Conservation (phyloP, 2,329 filamentous ascomycete species). For the Diaporthe caulivora region DNA sequence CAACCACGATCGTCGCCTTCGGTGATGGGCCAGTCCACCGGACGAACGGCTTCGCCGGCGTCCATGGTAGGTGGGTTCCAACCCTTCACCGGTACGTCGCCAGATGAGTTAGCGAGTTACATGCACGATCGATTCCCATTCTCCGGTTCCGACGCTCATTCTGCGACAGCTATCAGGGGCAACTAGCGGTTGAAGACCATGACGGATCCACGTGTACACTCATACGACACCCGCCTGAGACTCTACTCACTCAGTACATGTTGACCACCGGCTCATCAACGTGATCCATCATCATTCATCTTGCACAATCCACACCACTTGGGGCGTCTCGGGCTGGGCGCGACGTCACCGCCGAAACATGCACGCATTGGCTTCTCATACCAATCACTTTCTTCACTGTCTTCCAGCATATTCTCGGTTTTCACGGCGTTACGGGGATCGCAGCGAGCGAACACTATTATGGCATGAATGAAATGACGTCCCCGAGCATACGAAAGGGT, state of each 20-base stretch:
- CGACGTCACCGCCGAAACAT: background rate
- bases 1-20: slow-evolving; percentile 42
- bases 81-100: slow-evolving; percentile 60
- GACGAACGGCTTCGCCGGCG: slow-evolving; percentile 58
- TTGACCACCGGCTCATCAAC: background rate
- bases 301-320: background rate
- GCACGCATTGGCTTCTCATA: background rate
- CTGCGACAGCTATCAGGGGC: slow-evolving; percentile 62
- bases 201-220: slow-evolving; percentile 26
- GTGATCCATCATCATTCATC: background rate
- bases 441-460: slow-evolving; percentile 35
- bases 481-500: slow-evolving; percentile 41
- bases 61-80: slow-evolving; percentile 59
- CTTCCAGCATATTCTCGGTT: slow-evolving; percentile 24
- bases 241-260: background rate
- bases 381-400: slow-evolving; percentile 12
- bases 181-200: slow-evolving; percentile 36
- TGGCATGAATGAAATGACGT: slow-evolving; percentile 37
- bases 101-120: slow-evolving; percentile 56
- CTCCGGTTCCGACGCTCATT: slow-evolving; percentile 60
- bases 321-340: too few species aligned
- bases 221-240: background rate
- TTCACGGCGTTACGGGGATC: slow-evolving; percentile 34
- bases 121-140: slow-evolving; percentile 63
- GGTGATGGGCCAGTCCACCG: slow-evolving; percentile 50